These are phyloP conservation scores for Perilla frutescens DNA, from an alignment of 257 asterid genomes.

Conservation along the genomic window DNA sequence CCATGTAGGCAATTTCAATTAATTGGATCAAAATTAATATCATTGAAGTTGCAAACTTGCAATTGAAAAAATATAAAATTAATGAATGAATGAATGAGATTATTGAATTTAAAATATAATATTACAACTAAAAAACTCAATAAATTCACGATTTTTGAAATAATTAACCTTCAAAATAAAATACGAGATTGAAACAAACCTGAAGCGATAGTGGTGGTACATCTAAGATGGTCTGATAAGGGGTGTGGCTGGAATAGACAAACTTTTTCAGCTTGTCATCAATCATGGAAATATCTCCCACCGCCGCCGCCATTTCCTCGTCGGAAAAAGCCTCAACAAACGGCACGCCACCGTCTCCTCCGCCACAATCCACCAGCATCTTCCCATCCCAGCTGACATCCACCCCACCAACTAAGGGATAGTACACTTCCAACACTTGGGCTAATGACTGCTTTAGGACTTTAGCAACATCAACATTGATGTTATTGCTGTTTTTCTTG, in stretches of 20 bases:
- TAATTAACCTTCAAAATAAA: no score
- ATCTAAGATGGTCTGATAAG: neutral
- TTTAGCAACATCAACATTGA: neutral
- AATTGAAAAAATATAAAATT: no score
- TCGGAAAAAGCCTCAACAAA: neutral
- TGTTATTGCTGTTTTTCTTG: neutral
- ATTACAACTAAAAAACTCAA: no score
- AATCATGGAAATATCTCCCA: slow-evolving; percentile 16
- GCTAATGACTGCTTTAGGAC: neutral
- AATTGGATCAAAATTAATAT: no score
- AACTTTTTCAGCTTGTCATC: slow-evolving; percentile 4
- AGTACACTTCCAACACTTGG: neutral
- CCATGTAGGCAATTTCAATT: no score
- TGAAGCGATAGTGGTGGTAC: slow-evolving; percentile 9
- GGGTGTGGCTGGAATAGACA: neutral
- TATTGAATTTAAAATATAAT: no score
- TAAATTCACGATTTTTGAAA: no score
- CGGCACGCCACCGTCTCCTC: slow-evolving; percentile 17
- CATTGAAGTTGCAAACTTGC: no score
- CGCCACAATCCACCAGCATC: slow-evolving; percentile 21
- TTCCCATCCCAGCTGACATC: neutral
- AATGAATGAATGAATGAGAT: no score
- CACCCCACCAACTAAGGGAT: slow-evolving; percentile 3
- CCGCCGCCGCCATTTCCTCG: slow-evolving; percentile 9
- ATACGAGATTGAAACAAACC: neutral